Base-by-base conservation (phyloP, 768 basidiomycete genomes). In the Leccinum boreale region DNA sequence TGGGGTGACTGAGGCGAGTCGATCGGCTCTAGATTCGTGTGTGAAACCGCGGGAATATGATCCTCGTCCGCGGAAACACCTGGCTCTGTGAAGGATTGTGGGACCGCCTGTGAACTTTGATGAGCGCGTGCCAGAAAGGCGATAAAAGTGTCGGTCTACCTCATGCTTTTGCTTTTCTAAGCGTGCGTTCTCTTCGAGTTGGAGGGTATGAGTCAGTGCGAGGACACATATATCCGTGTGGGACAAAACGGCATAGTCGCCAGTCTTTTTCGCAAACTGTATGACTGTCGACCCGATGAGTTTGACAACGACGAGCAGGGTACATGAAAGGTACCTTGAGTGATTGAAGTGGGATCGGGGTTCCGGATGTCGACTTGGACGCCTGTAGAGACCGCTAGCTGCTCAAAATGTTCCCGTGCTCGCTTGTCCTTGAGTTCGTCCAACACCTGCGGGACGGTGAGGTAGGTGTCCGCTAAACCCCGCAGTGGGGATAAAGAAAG, bases 241-340 rank as follows among this genome's bases (percentile, higher is more conserved):
- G 14, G 94, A 97, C 39, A 99, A 79, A 49, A 94, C 95, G 45
- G 91, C 78, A 69, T 94, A 95, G 74, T 99, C 97, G 70, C 97
- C 97, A 0, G 96, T 96, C 78, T 92, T 92, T 79, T 94, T 96
- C 4, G 97, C 92, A 73, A 86, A 87, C 60, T 89, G 87, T 55
- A 90, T 91, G 4, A 96, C 97, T 98, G 68, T 45, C 59, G 58
- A 52, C 3, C 55, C 46, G 29, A 24, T 67, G 58, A 69, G 58
- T 53, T 60, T 55, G 31, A 60, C 7, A 54, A 58, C 56, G 33
- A 24, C 9, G 26, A 62, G 49, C 28, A 52, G 24, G 35, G 26
- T 26, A 48, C 28, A 6, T 58, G 8, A 23, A 12, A 68, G 80
- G 50, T 56, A 86, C 86, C 84, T 65, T 84, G 80, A 58, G 83